Evolutionary conservation across 1,284 basidiomycete genomes (phyloP).

Genomic region (Sporisorium reilianum): DNA sequence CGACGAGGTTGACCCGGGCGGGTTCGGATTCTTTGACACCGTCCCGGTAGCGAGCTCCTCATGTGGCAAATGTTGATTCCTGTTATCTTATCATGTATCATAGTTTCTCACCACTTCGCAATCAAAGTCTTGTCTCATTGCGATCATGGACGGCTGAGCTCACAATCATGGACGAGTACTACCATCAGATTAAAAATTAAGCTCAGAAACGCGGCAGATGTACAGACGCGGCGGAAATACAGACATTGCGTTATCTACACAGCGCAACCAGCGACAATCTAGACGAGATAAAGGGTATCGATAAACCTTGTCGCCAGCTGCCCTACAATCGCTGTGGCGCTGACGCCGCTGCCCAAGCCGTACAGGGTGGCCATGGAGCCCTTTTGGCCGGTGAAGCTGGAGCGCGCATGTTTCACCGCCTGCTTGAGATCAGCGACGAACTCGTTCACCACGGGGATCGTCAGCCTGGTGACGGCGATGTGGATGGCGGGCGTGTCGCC

Average conservation of each 20-base stretch:
- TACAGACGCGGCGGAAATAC: too few species aligned
- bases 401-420: conserved; percentile 71
- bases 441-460: conserved; percentile 79
- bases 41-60: neutral
- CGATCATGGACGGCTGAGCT: too few species aligned
- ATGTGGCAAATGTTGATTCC: neutral
- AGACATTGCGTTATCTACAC: too few species aligned
- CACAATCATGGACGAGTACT: too few species aligned
- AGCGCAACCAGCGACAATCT: neutral
- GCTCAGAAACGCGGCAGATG: too few species aligned
- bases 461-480: conserved; percentile 89
- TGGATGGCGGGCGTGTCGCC: conserved; percentile 84
- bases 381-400: conserved; percentile 29
- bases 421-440: conserved; percentile 86
- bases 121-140: too few species aligned
- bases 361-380: conserved; percentile 66
- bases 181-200: too few species aligned
- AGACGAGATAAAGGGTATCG: conserved; percentile 60
- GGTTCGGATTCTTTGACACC: neutral
- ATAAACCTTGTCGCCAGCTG: conserved; percentile 77
- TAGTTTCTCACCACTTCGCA: too few species aligned
- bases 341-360: conserved; percentile 86
- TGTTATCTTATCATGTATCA: neutral
- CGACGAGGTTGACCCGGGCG: neutral
- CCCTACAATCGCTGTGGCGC: conserved; percentile 88